Evolutionary conservation across 495 filamentous ascomycete genomes (phyloP).

Genomic region (Penicillium turbatum): DNA sequence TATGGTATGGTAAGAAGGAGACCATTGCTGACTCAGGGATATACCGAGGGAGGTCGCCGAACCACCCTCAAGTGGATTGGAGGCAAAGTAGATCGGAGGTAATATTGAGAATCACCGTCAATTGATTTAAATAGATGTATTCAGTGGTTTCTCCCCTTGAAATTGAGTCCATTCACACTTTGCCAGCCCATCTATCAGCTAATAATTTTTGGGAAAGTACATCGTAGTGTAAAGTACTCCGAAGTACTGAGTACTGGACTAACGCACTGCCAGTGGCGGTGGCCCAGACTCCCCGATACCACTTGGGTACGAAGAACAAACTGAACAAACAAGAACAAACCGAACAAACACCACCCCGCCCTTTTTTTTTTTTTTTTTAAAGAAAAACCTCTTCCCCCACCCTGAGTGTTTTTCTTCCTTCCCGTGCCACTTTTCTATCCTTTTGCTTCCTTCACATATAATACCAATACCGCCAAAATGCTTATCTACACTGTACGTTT

Average conservation of each 20-base stretch:
- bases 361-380: conserved; percentile 10
- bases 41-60: neutral
- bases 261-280: neutral
- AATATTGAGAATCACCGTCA: neutral
- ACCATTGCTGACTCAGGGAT: conserved; percentile 5
- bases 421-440: conserved; percentile 21
- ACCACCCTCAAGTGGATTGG: neutral
- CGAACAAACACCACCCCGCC: conserved; percentile 16
- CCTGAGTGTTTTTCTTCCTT: conserved; percentile 34
- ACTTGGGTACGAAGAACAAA: conserved; percentile 19
- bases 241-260: neutral
- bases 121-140: neutral
- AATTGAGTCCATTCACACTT: neutral
- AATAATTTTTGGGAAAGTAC: neutral
- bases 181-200: too few relatives aligned
- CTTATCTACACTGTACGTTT: conserved; percentile 79
- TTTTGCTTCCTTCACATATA: conserved; percentile 15
- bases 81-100: neutral
- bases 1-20: neutral
- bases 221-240: neutral
- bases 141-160: neutral
- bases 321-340: conserved; percentile 29
- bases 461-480: conserved; percentile 58
- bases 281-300: conserved; percentile 7
- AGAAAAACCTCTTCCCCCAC: conserved; percentile 37